Evolutionary conservation across 805 yeast genomes (phyloP).

Genomic region (Torulaspora quercuum): DNA sequence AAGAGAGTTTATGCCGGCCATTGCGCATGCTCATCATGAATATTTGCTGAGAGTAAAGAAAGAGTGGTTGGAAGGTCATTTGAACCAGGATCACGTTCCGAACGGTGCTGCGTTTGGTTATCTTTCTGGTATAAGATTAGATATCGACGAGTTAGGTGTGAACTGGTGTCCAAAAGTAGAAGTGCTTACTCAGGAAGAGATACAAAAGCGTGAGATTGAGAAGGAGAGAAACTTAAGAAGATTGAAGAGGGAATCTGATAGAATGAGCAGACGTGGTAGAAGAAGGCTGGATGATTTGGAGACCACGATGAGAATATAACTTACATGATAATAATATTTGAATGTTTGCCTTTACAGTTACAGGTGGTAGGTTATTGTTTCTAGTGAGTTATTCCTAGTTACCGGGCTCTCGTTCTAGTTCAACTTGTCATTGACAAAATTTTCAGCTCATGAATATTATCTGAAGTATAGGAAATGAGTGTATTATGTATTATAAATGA

Average conservation of each 20-base stretch:
- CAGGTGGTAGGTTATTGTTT: no score
- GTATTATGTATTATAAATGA: no score
- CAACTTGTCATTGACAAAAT: no score
- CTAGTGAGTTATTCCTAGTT: no score
- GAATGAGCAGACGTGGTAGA: conserved; percentile 40
- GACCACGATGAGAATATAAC: conserved; percentile 32
- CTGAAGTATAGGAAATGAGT: no score
- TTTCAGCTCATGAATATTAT: no score
- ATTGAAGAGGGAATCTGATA: conserved; percentile 82
- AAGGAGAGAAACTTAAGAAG: conserved; percentile 89
- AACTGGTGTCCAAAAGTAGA: conserved; percentile 88
- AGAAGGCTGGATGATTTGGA: conserved; percentile 53
- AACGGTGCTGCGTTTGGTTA: conserved; percentile 61
- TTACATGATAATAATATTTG: no score
- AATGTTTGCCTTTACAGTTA: no score
- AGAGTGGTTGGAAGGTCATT: conserved; percentile 71
- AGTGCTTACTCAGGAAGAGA: conserved; percentile 82
- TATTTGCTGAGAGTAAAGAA: conserved; percentile 68
- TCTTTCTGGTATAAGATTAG: conserved; percentile 66
- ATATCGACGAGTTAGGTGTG: conserved; percentile 71
- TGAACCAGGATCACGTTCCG: conserved; percentile 44
- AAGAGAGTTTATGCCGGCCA: conserved; percentile 85
- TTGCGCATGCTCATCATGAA: conserved; percentile 84
- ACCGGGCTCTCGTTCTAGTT: no score
- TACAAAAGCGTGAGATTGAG: conserved; percentile 92